Evolutionary conservation across 1,284 basidiomycete species (phyloP), one percentile per base, ranked within the genome.

Genomic region (Polyporus tsugae): DNA sequence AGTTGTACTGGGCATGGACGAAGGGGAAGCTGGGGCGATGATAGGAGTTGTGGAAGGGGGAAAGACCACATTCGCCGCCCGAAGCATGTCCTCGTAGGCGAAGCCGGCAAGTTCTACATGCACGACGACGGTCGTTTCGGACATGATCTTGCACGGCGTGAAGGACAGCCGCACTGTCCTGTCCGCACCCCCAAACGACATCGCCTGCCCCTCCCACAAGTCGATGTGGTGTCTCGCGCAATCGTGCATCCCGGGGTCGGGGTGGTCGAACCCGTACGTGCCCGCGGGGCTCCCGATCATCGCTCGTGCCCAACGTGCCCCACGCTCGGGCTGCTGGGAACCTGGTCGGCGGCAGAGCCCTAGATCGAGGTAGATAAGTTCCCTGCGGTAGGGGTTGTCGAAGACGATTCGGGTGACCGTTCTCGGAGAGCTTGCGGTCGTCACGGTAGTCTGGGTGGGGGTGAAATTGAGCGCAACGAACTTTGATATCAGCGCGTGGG

Each of bases 141-240:
- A 59, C 25, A 33, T 19, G 29, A 36, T 17, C 6, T 2, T 38
- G 65, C 65, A 66, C 3, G 25, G 53, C 15, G 52, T 42, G 52
- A 66, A 66, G 4, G 60, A 62, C 11, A 66, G 65, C 4, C 65
- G 52, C 9, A 62, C 60, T 10, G 53, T 57, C 13, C 65, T 52
- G 10, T 46, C 62, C 13, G 38, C 4, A 19, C 59, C 57, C 3
- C 62, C 55, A 49, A 67, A 67, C 9, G 35, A 57, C 57, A 36
- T 59, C 15, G 55, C 6, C 22, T 25, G 13, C 0, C 33, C 35
- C 22, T 19, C 52, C 66, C 62, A 63, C 11, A n/a, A 15, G 25
- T 53, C 55, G 13, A 67, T 53, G 38, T 67, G 66, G n/a, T 67
- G 39, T 13, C 6, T 2, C 6, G 49, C 15, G 53, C 65, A 66